Evolutionary conservation across 148 eudicot species (phyloP).

Genomic region (Silene conica): DNA sequence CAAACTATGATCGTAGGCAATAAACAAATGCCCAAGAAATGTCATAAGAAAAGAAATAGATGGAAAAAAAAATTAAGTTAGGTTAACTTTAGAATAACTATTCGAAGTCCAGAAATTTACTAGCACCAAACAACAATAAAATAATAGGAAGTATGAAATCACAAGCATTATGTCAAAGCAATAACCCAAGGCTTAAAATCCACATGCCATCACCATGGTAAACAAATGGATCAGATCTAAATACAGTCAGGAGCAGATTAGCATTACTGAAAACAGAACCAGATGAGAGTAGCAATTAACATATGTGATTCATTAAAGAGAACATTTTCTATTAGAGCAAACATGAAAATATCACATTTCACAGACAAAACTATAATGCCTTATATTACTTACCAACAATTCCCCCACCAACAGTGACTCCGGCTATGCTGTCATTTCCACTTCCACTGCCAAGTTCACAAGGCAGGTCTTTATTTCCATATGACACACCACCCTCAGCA

Average conservation of each 20-base stretch:
- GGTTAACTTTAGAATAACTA: not conserved
- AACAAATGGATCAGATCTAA: not conserved
- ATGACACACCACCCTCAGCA: slow-evolving; percentile 73
- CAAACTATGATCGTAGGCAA: slow-evolving; percentile 3
- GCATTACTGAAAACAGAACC: not conserved
- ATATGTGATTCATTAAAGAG: not conserved
- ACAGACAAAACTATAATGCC: no score
- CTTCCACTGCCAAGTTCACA: slow-evolving; percentile 99
- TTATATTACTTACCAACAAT: slow-evolving; percentile 52
- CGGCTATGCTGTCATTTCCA: slow-evolving; percentile 65
- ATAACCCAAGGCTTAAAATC: not conserved
- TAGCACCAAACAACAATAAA: not conserved
- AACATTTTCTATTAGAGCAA: not conserved
- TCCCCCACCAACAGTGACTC: slow-evolving; percentile 82
- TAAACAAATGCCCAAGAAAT: not conserved
- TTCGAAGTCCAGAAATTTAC: not conserved
- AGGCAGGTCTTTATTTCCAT: slow-evolving; percentile 76
- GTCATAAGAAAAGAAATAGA: not conserved
- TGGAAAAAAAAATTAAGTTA: not conserved
- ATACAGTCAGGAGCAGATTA: not conserved
- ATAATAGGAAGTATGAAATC: not conserved
- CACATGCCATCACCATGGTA: not conserved
- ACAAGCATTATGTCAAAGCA: not conserved
- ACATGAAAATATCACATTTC: no score
- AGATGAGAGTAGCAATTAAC: not conserved